phyloP scores from a whole-genome alignment of 192 early-diverging fungal species.

The Chytriomyces sp. region DNA sequence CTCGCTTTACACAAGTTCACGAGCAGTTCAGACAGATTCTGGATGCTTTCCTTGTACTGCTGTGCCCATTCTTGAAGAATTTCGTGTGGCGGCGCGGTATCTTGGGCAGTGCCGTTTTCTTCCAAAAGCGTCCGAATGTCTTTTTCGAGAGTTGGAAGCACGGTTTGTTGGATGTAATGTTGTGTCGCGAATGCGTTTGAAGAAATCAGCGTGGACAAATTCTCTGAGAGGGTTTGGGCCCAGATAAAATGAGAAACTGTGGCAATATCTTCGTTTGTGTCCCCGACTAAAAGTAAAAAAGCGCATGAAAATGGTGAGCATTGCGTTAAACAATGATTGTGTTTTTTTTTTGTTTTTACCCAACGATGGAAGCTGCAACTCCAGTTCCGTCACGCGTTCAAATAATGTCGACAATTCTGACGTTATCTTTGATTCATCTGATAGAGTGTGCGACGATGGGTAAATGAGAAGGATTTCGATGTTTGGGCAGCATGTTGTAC shows the following conservation, averaged over 20 bases:
- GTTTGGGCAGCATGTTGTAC: background rate
- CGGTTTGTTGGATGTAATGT: conserved; percentile 21
- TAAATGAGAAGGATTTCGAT: background rate
- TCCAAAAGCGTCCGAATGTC: conserved; percentile 11
- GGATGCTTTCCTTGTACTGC: conserved; percentile 8
- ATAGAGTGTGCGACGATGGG: background rate
- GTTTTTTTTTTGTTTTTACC: too few relatives aligned
- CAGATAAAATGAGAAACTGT: conserved; percentile 69
- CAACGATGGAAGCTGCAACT: conserved; percentile 53
- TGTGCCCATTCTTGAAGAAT: conserved; percentile 13
- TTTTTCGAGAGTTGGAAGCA: conserved; percentile 27
- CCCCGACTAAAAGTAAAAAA: conserved; percentile 29
- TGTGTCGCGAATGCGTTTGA: conserved; percentile 33
- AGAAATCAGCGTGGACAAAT: conserved; percentile 30
- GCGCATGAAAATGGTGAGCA: background rate
- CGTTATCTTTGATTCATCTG: conserved; percentile 42
- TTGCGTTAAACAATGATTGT: background rate
- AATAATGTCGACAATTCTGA: conserved; percentile 46
- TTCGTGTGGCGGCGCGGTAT: background rate
- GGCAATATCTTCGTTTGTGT: conserved; percentile 55
- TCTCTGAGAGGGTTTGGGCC: conserved; percentile 43
- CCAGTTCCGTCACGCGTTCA: conserved; percentile 55
- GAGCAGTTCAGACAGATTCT: background rate
- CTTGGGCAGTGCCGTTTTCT: background rate
- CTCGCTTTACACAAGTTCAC: background rate